Base-by-base conservation (phyloP, 2,329 filamentous ascomycete genomes). In the Thermomyces lanuginosus region DNA sequence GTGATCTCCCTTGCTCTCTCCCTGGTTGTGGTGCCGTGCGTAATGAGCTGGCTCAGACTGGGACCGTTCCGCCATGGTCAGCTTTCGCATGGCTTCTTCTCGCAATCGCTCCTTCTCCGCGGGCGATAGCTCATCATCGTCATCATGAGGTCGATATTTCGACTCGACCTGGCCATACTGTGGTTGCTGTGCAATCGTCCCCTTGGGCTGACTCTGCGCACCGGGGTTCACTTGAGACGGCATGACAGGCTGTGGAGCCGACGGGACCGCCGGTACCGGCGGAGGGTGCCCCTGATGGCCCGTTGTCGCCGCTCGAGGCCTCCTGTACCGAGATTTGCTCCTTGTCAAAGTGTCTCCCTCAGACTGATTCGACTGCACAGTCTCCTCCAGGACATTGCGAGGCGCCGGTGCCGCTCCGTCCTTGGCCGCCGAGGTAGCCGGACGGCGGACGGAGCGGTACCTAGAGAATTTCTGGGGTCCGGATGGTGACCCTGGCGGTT, bases 361-460 rank as follows among this genome's bases (percentile, higher is more conserved):
- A 30, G 26, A 24, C 24, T 30, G n/a, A n/a, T n/a, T n/a, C n/a
- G n/a, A n/a, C n/a, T n/a, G n/a, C n/a, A n/a, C n/a, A n/a, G n/a
- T n/a, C n/a, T n/a, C n/a, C n/a, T n/a, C 26, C 15, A 22, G 24
- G 13, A 20, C 12, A 12, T 21, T 12, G 26, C 24, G 15, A 5
- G 12, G 21, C 6, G 14, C 11, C 10, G 8, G 21, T 24, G 17
- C 19, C 24, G 8, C 26, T 14, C 7, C 24, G 16, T 21, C 16
- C 10, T 26, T 20, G 17, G 22, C 11, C 12, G 11, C 24, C 5
- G 28, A 27, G 13, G 46, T 40, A 12, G 46, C 44, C 7, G 51
- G 53, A 35, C 58, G 57, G 32, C 69, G 53, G 29, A 71, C 64
- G 16, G 65, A 68, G 36, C 66, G 58, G 47, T 73, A 73, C 21